A percentile compares a stretch with the other conserved stretches of the same genome.
phyloP scores from a whole-genome alignment of 1,284 basidiomycete species.

The Baeospora myosura region DNA sequence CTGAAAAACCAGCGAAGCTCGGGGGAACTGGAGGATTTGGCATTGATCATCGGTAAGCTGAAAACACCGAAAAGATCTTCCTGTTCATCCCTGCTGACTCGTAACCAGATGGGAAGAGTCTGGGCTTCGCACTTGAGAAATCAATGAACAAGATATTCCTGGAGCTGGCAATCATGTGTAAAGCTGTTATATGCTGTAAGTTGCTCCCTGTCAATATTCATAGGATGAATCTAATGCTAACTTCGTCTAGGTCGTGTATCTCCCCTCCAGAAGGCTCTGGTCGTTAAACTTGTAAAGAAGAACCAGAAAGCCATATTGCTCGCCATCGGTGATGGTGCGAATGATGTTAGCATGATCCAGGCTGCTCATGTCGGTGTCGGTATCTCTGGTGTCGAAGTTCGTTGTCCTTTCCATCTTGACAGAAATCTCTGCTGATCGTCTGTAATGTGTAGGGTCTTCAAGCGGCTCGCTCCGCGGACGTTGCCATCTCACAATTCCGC shows the following conservation, averaged over 20 bases:
- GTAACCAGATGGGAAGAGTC: constrained; percentile 82
- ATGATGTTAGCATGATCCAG: constrained; percentile 96
- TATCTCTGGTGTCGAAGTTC: constrained; percentile 93
- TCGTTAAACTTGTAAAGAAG: constrained; percentile 98
- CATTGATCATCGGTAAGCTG: constrained; percentile 81
- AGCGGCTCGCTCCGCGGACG: constrained; percentile 93
- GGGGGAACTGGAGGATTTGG: constrained; percentile 92
- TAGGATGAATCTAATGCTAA: not conserved
- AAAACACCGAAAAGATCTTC: not conserved
- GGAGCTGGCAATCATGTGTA: constrained; percentile 96
- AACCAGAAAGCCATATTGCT: constrained; percentile 87
- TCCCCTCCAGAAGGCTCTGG: constrained; percentile 94
- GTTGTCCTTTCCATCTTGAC: constrained; percentile 18
- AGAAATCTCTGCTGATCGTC: constrained; percentile 2
- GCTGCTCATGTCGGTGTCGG: constrained; percentile 97
- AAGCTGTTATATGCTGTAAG: constrained; percentile 95
- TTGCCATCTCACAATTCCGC: constrained; percentile 98
- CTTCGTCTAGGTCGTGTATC: constrained; percentile 78
- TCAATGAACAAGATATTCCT: constrained; percentile 85
- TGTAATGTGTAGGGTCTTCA: constrained; percentile 68
- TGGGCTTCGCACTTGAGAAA: constrained; percentile 90
- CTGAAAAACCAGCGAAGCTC: constrained; percentile 89
- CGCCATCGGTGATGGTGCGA: constrained; percentile 96
- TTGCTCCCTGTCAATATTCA: constrained; percentile 11
- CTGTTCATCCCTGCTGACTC: not conserved